Evolutionary conservation across 495 filamentous ascomycete genomes (phyloP), one percentile per base, ranked within the genome.

Genomic region (Penicillium coprophilum): DNA sequence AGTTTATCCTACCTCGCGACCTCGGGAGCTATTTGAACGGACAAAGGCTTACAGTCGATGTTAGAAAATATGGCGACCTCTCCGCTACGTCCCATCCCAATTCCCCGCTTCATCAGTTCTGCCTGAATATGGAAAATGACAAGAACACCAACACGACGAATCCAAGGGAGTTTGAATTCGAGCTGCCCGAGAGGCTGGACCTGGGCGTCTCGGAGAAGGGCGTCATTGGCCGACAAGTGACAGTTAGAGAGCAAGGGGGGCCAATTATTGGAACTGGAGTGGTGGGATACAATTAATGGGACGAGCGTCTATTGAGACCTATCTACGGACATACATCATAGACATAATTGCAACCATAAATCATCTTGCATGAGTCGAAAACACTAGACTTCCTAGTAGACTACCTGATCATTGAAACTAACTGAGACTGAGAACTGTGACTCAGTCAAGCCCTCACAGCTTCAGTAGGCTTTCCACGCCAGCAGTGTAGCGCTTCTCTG

Each of bases 401-500:
- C 15, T 27, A 27, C 20, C 10, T 12, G 21, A 15, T 27, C 31
- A 17, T 52, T 34, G n/a, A 46, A 27, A 30, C 3, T n/a, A 32
- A 19, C 12, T 46, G 2, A 21, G 4, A 40, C n/a, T 43, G 19
- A 8, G 4, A 36, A 20, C 23, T 27, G 27, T 5, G 32, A 23
- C 6, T 17, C n/a, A 8, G n/a, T 3, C 39, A 7, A 6, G 6
- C 24, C 9, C 4, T 52, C 49, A 65, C 36, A 72, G 60, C 57
- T 73, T 71, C 30, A 71, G 21, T 10, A 39, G 51, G 11, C 62
- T 66, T 49, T 71, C 63, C 19, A 71, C 63, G 5, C 69, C 75
- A 41, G 64, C 61, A 39, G 47, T 63, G 66, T 89, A 93, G 47
- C 94, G 83, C 62, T 86, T 81, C 80, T 96, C 94, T 3, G 89